phyloP scores from a whole-genome alignment of 2,329 filamentous ascomycete genomes.

The Monosporascus sp. region DNA sequence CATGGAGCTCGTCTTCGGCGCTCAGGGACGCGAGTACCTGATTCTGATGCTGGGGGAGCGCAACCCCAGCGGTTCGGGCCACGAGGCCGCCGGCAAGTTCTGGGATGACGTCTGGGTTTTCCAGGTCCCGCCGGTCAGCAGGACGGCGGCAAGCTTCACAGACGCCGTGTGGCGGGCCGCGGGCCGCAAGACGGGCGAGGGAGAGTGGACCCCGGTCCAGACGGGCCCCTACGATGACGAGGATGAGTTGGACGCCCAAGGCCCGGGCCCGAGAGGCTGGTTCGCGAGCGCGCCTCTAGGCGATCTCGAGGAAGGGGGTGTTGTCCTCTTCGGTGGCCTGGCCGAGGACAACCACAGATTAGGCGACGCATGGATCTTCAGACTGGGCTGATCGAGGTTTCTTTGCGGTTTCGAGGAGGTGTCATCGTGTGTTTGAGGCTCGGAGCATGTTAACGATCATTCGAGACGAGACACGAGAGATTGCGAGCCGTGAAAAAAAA shows the following conservation, averaged over 20 bases:
- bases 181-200: slow-evolving; percentile 50
- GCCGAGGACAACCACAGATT: slow-evolving; percentile 45
- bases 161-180: slow-evolving; percentile 50
- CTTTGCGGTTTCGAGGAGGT: no score
- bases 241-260: slow-evolving; percentile 37
- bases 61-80: slow-evolving; percentile 41
- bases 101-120: slow-evolving; percentile 60
- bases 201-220: slow-evolving; percentile 50
- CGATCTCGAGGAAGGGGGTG: slow-evolving; percentile 53
- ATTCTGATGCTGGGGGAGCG: slow-evolving; percentile 57
- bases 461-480: no score
- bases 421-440: no score
- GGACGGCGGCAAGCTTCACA: slow-evolving; percentile 50
- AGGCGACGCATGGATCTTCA: slow-evolving; percentile 61
- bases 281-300: slow-evolving; percentile 51
- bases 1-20: slow-evolving; percentile 51
- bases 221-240: slow-evolving; percentile 47
- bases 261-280: slow-evolving; percentile 52
- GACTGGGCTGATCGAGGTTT: slow-evolving; percentile 34
- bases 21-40: slow-evolving; percentile 57
- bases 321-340: slow-evolving; percentile 58
- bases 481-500: no score
- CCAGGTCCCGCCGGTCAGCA: slow-evolving; percentile 51
- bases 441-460: no score
- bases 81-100: slow-evolving; percentile 48